Percentiles rank a stretch among this genome's conserved stretches.
These are phyloP conservation scores for Purpureocillium lavendulum DNA, from an alignment of 2,329 filamentous ascomycete species.

Conservation along the genomic window DNA sequence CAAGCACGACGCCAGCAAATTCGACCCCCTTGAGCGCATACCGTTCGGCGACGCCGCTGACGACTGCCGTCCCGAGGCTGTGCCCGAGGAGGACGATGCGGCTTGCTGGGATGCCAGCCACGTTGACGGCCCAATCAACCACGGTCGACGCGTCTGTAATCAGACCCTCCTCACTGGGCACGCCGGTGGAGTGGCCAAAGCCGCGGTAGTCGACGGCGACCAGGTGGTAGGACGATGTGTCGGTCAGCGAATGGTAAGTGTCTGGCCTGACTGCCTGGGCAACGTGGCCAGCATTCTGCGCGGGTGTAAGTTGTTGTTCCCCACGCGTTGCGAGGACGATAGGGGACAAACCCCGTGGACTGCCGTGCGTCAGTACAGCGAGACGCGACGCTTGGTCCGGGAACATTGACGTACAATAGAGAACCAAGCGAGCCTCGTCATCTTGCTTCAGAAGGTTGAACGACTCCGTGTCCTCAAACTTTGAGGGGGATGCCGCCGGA, in stretches of 20 bases:
- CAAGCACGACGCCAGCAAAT: slow-evolving; percentile 73
- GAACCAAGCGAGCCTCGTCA: slow-evolving; percentile 52
- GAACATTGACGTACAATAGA: slow-evolving; percentile 45
- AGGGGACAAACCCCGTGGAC: slow-evolving; percentile 51
- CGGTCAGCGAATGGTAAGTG: slow-evolving; percentile 69
- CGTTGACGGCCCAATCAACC: slow-evolving; percentile 62
- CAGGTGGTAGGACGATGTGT: slow-evolving; percentile 68
- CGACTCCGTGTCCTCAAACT: slow-evolving; percentile 48
- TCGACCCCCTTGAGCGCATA: slow-evolving; percentile 53
- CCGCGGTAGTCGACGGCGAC: slow-evolving; percentile 89
- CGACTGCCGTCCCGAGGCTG: slow-evolving; percentile 80
- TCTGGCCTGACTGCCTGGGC: slow-evolving; percentile 69
- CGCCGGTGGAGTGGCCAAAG: slow-evolving; percentile 74
- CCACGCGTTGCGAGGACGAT: too few relatives aligned
- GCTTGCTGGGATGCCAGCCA: slow-evolving; percentile 55
- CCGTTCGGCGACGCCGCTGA: slow-evolving; percentile 63
- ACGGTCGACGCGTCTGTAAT: slow-evolving; percentile 70
- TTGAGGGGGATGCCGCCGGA: slow-evolving; percentile 36
- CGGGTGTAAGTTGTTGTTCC: not conserved
- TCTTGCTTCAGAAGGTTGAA: slow-evolving; percentile 57
- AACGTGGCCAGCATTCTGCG: slow-evolving; percentile 75
- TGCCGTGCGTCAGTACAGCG: slow-evolving; percentile 15
- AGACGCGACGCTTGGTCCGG: not conserved
- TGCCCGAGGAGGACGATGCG: slow-evolving; percentile 79
- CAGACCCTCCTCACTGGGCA: slow-evolving; percentile 70